phyloP scores from a whole-genome alignment of 768 basidiomycete genomes.

The Punctularia strigosozonata region DNA sequence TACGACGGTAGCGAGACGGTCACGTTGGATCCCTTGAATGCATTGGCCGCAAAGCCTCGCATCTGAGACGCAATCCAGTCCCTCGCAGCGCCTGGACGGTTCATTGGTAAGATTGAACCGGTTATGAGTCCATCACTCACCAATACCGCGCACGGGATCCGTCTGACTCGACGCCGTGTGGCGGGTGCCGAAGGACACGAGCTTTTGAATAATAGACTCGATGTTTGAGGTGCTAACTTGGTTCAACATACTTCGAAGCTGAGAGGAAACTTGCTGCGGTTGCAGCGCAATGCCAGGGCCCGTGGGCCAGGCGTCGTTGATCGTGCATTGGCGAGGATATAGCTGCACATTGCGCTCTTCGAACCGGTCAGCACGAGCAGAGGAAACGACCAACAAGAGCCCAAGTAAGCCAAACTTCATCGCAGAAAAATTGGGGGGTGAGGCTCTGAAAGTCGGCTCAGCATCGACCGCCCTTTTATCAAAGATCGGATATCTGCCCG shows the following conservation, averaged over 20 bases:
- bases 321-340: constrained; percentile 14
- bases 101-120: no score
- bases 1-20: constrained; percentile 32
- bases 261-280: constrained; percentile 30
- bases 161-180: constrained; percentile 42
- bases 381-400: no score
- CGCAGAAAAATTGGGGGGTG: no score
- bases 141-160: constrained; percentile 37
- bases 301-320: constrained; percentile 29
- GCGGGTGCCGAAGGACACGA: constrained; percentile 44
- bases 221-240: constrained; percentile 33
- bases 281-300: constrained; percentile 32
- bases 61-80: constrained; percentile 44
- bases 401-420: no score
- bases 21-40: constrained; percentile 21
- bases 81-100: constrained; percentile 42
- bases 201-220: constrained; percentile 34
- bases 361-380: no score
- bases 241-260: constrained; percentile 33
- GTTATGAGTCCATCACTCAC: no score
- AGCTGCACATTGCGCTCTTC: no score
- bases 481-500: no score
- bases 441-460: no score
- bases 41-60: constrained; percentile 28
- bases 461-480: no score